A percentile compares a stretch with the other conserved stretches of the same genome.
Conservation (phyloP, 2,329 filamentous ascomycete species). For the Hawksworthiomyces lignivorus region DNA sequence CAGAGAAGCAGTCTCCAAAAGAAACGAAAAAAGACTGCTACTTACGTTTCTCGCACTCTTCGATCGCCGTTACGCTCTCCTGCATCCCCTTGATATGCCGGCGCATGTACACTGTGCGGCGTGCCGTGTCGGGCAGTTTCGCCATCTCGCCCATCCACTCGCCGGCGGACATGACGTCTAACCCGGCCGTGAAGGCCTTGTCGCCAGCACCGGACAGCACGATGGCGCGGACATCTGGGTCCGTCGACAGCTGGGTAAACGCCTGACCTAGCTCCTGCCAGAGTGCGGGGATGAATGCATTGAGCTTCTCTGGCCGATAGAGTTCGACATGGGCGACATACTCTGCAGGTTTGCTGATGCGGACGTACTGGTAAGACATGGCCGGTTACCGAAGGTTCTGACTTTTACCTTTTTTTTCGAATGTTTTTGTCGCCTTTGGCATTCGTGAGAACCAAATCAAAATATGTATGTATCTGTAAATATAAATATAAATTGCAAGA, state of each 20-base stretch:
- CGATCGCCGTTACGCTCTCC: conserved; percentile 63
- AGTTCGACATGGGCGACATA: conserved; percentile 88
- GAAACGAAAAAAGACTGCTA: conserved; percentile 13
- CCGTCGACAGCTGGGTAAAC: conserved; percentile 64
- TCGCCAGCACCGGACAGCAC: conserved; percentile 76
- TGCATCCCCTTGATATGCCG: conserved; percentile 75
- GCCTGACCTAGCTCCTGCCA: conserved; percentile 73
- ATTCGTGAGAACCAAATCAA: no score
- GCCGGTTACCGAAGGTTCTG: no score
- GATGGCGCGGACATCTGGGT: conserved; percentile 66
- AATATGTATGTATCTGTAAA: no score
- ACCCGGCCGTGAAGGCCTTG: conserved; percentile 74
- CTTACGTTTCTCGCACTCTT: conserved; percentile 82
- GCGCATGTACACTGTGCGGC: conserved; percentile 54
- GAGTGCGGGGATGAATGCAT: conserved; percentile 78
- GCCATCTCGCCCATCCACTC: conserved; percentile 42
- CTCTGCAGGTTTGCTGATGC: conserved; percentile 52
- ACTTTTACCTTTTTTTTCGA: no score
- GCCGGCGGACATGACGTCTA: conserved; percentile 70
- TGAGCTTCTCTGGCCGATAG: conserved; percentile 78
- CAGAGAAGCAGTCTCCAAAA: background rate
- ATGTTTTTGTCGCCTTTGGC: no score
- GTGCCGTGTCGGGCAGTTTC: conserved; percentile 50
- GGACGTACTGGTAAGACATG: no score
- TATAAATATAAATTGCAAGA: no score